Percentiles rank a stretch among this genome's conserved stretches.
Conservation (phyloP, 2,329 filamentous ascomycete species). For the Graphiopsis chlorocephala region DNA sequence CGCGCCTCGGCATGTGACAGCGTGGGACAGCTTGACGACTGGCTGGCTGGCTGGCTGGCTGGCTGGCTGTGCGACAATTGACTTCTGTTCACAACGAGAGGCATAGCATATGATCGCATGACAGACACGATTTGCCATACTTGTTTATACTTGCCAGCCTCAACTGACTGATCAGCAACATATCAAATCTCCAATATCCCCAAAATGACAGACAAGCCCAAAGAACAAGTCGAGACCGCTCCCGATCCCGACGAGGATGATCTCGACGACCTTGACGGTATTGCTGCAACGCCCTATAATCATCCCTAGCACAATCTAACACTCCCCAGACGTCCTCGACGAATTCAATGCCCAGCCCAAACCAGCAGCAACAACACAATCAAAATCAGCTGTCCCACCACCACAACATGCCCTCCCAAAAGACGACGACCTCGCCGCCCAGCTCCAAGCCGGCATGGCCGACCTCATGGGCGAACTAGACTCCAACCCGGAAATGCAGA, state of each 20-base stretch:
- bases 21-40: conserved; percentile 7
- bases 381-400: conserved; percentile 1
- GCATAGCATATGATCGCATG: not conserved
- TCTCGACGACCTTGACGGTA: conserved; percentile 86
- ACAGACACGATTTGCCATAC: not conserved
- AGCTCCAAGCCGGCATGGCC: conserved; percentile 83
- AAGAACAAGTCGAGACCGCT: conserved; percentile 32
- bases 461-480: conserved; percentile 72
- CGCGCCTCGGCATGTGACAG: conserved; percentile 14
- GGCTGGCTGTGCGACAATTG: not conserved
- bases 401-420: conserved; percentile 24
- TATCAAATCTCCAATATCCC: not conserved
- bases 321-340: conserved; percentile 76
- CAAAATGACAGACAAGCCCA: conserved; percentile 23
- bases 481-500: conserved; percentile 63
- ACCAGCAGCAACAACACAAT: conserved; percentile 24
- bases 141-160: not conserved
- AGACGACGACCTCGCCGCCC: conserved; percentile 29
- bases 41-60: not conserved
- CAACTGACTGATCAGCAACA: not conserved
- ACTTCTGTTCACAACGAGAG: not conserved
- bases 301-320: conserved; percentile 5
- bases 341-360: conserved; percentile 61
- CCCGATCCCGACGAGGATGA: conserved; percentile 93
- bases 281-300: conserved; percentile 20